Percentiles rank a stretch among this genome's conserved stretches.
phyloP scores from a whole-genome alignment of 371 early-diverging fungal genomes.

The Haplosporangium sp. region DNA sequence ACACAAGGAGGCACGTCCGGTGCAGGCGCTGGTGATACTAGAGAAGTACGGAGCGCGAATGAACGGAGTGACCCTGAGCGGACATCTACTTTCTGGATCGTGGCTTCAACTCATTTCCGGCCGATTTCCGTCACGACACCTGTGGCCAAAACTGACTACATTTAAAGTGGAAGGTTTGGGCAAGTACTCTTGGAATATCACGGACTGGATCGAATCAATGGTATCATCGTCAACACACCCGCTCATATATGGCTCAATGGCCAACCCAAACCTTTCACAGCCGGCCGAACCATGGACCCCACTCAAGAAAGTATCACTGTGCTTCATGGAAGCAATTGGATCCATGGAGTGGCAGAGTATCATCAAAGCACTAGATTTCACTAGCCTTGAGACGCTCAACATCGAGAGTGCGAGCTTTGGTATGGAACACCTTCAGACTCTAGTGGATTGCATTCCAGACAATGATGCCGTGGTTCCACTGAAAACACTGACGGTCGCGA shows the following conservation, averaged over 20 bases:
- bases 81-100: no score
- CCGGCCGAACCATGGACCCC: not conserved
- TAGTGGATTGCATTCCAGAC: not conserved
- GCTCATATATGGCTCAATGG: no score
- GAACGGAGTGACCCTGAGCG: not conserved
- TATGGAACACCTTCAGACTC: not conserved
- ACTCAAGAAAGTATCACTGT: not conserved
- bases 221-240: no score
- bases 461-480: not conserved
- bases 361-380: conserved; percentile 2
- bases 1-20: not conserved
- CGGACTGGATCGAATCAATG: no score
- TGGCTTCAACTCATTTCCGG: not conserved
- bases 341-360: not conserved
- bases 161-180: not conserved
- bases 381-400: not conserved
- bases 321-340: not conserved
- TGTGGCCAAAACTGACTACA: not conserved
- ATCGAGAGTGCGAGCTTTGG: conserved; percentile 7
- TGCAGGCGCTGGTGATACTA: not conserved
- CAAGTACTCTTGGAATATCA: no score
- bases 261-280: no score
- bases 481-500: not conserved
- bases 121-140: not conserved
- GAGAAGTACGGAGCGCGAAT: not conserved